Percentiles rank a stretch among this genome's conserved stretches.
Conservation (phyloP, 805 yeast genomes). For the Candida ortonii region DNA sequence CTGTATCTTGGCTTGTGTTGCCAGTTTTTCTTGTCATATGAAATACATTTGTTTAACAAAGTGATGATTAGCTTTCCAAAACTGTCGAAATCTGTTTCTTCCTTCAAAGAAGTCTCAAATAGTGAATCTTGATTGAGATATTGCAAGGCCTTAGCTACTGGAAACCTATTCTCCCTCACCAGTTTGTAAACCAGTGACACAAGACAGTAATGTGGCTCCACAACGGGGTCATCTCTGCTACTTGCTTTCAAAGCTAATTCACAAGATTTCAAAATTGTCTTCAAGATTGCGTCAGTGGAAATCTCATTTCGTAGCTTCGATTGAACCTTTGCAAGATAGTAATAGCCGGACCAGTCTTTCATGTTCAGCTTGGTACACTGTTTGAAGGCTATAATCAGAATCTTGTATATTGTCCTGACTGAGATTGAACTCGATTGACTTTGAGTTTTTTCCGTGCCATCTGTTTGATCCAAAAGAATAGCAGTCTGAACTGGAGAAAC, state of each 20-base stretch:
- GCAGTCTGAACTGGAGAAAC: slow-evolving; percentile 2
- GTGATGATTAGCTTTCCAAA: slow-evolving; percentile 42
- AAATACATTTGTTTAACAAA: slow-evolving; percentile 45
- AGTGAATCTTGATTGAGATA: slow-evolving; percentile 40
- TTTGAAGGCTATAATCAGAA: slow-evolving; percentile 42
- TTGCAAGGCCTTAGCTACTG: slow-evolving; percentile 36
- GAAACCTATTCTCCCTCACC: slow-evolving; percentile 37
- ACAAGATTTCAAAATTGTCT: slow-evolving; percentile 45
- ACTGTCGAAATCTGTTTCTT: slow-evolving; percentile 20
- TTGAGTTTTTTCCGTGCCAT: neutral
- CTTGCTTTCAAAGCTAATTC: slow-evolving; percentile 37
- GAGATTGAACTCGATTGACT: slow-evolving; percentile 30
- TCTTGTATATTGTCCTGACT: slow-evolving; percentile 20
- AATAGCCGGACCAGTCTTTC: slow-evolving; percentile 60
- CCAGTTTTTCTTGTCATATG: slow-evolving; percentile 81
- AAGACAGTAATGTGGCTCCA: slow-evolving; percentile 77
- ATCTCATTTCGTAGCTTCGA: slow-evolving; percentile 41
- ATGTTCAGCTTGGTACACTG: slow-evolving; percentile 44
- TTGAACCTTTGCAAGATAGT: slow-evolving; percentile 56
- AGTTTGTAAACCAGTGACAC: slow-evolving; percentile 59
- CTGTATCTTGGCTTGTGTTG: slow-evolving; percentile 82
- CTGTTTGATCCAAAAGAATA: no score
- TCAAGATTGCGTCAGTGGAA: slow-evolving; percentile 33
- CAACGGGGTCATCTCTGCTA: slow-evolving; percentile 48
- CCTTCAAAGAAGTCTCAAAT: slow-evolving; percentile 15